Conservation (phyloP, 2,329 filamentous ascomycete genomes). For the Aureobasidium sp. region DNA sequence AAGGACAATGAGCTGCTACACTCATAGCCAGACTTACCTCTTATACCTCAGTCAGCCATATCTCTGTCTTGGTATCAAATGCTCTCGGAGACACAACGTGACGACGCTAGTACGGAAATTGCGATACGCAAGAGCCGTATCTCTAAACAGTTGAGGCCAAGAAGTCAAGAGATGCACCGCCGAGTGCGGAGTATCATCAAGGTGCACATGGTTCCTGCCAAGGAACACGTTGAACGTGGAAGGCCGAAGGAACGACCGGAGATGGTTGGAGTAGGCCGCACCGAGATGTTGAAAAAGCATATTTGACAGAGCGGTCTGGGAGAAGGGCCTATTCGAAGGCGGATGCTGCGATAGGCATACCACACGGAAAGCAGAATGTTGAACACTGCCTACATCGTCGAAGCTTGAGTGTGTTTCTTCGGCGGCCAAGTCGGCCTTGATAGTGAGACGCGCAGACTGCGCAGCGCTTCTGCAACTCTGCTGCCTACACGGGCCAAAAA, state of each 20-base stretch:
- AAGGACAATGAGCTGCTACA: background rate
- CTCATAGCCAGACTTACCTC: background rate
- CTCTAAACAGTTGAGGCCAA: background rate
- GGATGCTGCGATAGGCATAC: background rate
- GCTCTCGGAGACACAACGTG: background rate
- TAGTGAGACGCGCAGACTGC: background rate
- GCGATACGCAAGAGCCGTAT: background rate
- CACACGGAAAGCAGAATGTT: background rate
- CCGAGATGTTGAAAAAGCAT: background rate
- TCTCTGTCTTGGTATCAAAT: background rate
- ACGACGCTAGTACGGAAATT: background rate
- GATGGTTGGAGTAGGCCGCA: background rate
- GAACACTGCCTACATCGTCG: background rate
- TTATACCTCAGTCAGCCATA: background rate
- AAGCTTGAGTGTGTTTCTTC: background rate
- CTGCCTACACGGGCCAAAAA: too few relatives aligned
- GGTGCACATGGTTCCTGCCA: background rate
- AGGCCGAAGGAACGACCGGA: background rate
- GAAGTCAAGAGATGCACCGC: background rate
- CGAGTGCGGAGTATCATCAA: background rate
- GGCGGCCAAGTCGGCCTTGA: constrained; percentile 5
- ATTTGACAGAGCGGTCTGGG: background rate
- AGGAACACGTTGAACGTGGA: background rate
- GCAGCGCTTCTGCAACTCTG: background rate
- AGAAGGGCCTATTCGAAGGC: background rate